These are phyloP conservation scores for Ligustrum vulgare DNA, from an alignment of 257 asterid species.

Conservation along the genomic window DNA sequence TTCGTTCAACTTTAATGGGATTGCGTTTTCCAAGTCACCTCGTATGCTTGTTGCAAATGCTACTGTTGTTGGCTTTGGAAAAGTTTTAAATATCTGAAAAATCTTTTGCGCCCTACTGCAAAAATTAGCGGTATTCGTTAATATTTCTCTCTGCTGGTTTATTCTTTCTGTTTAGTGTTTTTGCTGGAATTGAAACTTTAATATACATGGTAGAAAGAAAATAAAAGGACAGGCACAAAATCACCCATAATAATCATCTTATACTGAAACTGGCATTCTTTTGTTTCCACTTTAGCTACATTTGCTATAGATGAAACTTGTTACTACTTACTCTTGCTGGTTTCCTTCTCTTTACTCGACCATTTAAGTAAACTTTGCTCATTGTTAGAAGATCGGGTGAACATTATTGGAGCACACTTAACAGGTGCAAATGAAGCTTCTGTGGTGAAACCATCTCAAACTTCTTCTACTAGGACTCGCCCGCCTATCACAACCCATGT, in stretches of 20 bases:
- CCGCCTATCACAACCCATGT: slow-evolving; percentile 97
- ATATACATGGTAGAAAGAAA: neutral
- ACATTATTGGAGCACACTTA: slow-evolving; percentile 72
- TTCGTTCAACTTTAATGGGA: slow-evolving; percentile 9
- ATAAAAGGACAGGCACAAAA: neutral
- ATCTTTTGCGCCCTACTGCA: neutral
- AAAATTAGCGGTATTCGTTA: neutral
- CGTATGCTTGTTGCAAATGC: neutral
- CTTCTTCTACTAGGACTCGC: slow-evolving; percentile 47
- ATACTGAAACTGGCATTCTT: neutral
- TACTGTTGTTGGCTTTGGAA: slow-evolving; percentile 7
- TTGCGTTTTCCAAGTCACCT: neutral
- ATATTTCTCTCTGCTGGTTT: neutral
- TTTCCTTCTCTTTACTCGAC: neutral
- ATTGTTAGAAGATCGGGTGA: slow-evolving; percentile 81
- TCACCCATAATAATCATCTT: neutral
- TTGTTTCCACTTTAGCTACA: slow-evolving; percentile 4
- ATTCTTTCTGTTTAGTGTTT: neutral
- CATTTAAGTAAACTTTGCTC: slow-evolving; percentile 4
- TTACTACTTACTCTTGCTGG: neutral
- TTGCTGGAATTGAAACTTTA: neutral
- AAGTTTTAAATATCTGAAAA: neutral
- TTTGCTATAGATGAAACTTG: neutral
- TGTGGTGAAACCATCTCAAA: slow-evolving; percentile 32
- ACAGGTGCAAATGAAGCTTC: slow-evolving; percentile 35